Evolutionary conservation across 352 stramenopile genomes (phyloP), one percentile per base, ranked within the genome.

Genomic region (Pythium folliculosum): DNA sequence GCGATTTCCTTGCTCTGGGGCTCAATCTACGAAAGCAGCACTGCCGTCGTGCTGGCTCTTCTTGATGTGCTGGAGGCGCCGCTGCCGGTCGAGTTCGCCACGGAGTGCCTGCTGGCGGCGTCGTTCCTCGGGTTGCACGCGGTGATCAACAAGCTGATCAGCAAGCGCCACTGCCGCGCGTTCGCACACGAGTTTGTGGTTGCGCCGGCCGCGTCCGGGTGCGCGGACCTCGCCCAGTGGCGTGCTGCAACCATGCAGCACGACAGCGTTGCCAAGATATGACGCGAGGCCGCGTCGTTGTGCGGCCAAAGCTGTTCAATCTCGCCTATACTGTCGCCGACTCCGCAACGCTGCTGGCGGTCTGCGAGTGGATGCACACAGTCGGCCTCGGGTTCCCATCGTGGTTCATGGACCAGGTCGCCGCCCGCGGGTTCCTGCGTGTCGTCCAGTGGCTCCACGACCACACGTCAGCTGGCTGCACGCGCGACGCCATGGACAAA

Each of bases 401-500:
- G 5, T 25, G 10, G 53, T 27, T 49, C 35, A 48, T 53, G 16
- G 44, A 53, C n/a, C n/a, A 19, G 3, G 44, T 37, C 8, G 27
- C 40, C 13, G 27, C 16, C 10, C 50, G 49, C 3, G 69, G 75
- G 6, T 76, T 81, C 30, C 32, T 81, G 10, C 13, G 60, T 7
- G 67, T 84, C 4, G 68, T 89, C 3, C 19, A 73, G 25, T 89
- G 78, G 73, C 71, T 88, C 1, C 66, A 77, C 23, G 25, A 71
- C 9, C 45, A 76, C 25, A n/a, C 51, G 7, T 47, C 32, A 22
- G 51, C 60, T 32, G 53, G 58, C 12, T 72, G 30, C 54, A 77
- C 65, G 55, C 82, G 43, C 21, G 60, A 16, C 16, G 59, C 44
- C 27, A 78, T 90, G 65, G 76, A 86, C 45, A 61, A 70, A 27